Conservation (phyloP, 2,329 filamentous ascomycete genomes). For the Xylariaceae sp. region DNA sequence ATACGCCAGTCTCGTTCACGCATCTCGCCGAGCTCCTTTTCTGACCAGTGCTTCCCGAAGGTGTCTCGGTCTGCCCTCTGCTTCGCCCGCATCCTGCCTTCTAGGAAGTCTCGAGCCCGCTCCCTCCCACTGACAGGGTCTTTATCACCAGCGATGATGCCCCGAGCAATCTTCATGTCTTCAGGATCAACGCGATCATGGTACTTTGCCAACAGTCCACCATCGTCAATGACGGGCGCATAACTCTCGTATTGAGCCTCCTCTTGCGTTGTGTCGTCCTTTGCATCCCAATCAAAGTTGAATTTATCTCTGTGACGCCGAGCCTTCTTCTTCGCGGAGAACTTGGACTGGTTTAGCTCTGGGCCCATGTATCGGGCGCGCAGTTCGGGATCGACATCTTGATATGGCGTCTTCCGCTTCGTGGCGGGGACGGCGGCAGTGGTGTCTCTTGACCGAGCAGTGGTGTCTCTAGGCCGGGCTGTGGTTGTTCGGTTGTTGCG, state of each 20-base stretch:
- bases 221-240: slow-evolving; percentile 57
- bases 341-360: slow-evolving; percentile 75
- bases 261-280: slow-evolving; percentile 84
- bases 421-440: slow-evolving; percentile 53
- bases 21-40: slow-evolving; percentile 91
- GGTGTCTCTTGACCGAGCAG: slow-evolving; percentile 18
- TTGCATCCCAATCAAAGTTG: slow-evolving; percentile 96
- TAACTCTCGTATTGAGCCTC: slow-evolving; percentile 78
- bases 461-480: slow-evolving; percentile 25
- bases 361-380: slow-evolving; percentile 87
- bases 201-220: slow-evolving; percentile 43
- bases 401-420: slow-evolving; percentile 40
- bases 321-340: slow-evolving; percentile 94
- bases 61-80: slow-evolving; percentile 70
- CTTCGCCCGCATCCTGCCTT: slow-evolving; percentile 75
- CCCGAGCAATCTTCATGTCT: slow-evolving; percentile 57
- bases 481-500: slow-evolving; percentile 22
- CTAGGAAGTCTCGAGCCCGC: slow-evolving; percentile 74
- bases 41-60: slow-evolving; percentile 90
- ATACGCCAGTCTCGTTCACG: slow-evolving; percentile 98
- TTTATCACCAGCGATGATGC: slow-evolving; percentile 69
- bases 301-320: slow-evolving; percentile 94
- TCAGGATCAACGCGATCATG: slow-evolving; percentile 54
- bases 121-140: slow-evolving; percentile 62
- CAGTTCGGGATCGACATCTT: slow-evolving; percentile 69